phyloP scores from a whole-genome alignment of 177 flowering plant genomes.

The Tripterygium wilfordii region DNA sequence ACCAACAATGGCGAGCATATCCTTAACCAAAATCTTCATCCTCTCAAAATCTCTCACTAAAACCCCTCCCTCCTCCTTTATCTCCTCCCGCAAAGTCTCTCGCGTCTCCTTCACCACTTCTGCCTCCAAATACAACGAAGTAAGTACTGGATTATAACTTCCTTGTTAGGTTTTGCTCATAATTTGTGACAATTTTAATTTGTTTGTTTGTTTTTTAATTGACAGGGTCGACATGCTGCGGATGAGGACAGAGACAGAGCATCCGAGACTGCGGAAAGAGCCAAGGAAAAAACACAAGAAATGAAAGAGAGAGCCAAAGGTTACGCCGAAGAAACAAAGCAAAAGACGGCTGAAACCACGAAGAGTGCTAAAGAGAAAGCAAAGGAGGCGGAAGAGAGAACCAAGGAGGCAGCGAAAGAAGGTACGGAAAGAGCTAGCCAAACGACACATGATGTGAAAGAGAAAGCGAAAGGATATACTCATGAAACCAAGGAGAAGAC shows the following conservation, averaged over 20 bases:
- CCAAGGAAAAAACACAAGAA: background rate
- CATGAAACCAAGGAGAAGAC: constrained; percentile 9
- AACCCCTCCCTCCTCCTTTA: constrained; percentile 15
- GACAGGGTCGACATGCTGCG: constrained; percentile 16
- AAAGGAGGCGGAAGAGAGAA: constrained; percentile 12
- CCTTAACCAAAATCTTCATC: constrained; percentile 22
- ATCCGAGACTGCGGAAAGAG: background rate
- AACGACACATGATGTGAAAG: constrained; percentile 10
- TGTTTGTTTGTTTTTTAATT: background rate
- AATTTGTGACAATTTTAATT: background rate
- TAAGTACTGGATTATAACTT: background rate
- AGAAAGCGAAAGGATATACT: constrained; percentile 14
- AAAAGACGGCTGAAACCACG: constrained; percentile 8
- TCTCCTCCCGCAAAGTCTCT: constrained; percentile 25
- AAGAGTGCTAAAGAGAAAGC: constrained; percentile 24
- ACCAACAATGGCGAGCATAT: constrained; percentile 28
- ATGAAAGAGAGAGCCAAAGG: constrained; percentile 5
- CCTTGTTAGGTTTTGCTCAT: background rate
- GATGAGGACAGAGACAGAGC: constrained; percentile 13
- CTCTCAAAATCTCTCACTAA: constrained; percentile 27
- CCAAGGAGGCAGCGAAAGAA: constrained; percentile 6
- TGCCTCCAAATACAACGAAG: constrained; percentile 31
- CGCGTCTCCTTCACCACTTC: constrained; percentile 40
- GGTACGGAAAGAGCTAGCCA: background rate
- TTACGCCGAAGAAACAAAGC: background rate